These are phyloP conservation scores for Apostasia shenzhenica DNA, from an alignment of 106 monocot genomes.

Conservation along the genomic window DNA sequence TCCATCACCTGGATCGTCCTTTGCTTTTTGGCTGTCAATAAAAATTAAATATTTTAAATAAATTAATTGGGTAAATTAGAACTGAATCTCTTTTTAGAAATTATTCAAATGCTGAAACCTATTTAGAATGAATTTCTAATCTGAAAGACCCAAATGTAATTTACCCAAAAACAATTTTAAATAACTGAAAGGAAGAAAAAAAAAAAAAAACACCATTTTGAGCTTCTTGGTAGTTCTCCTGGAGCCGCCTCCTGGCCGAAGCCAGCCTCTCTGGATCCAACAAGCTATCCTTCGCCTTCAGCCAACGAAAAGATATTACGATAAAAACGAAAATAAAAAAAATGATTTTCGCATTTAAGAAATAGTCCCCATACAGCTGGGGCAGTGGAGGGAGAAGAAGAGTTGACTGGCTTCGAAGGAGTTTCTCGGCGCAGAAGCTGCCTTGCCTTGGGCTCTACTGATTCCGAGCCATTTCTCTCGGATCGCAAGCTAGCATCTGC, in stretches of 20 bases:
- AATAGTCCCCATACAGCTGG: conserved; percentile 20
- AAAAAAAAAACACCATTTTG: conserved; percentile 33
- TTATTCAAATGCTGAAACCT: background rate
- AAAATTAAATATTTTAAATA: background rate
- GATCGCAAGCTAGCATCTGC: conserved; percentile 27
- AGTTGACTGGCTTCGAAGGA: conserved; percentile 23
- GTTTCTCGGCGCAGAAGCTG: conserved; percentile 19
- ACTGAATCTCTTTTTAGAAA: too few species aligned
- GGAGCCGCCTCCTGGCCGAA: conserved; percentile 44
- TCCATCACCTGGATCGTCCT: conserved; percentile 39
- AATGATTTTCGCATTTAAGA: background rate
- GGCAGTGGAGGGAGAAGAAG: conserved; percentile 15
- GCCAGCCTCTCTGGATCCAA: conserved; percentile 35
- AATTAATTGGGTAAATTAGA: background rate
- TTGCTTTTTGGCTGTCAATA: conserved; percentile 25
- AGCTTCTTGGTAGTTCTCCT: conserved; percentile 56
- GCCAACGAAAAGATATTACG: conserved; percentile 10
- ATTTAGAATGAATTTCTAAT: background rate
- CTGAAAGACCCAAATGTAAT: background rate
- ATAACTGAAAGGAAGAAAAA: background rate
- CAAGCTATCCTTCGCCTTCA: conserved; percentile 36
- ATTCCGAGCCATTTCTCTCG: conserved; percentile 16
- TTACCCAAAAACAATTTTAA: too few species aligned
- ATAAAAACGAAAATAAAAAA: background rate
- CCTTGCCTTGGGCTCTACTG: conserved; percentile 21